Base-by-base conservation (phyloP, 169 alveolate species). In the Eimeria maxima region DNA sequence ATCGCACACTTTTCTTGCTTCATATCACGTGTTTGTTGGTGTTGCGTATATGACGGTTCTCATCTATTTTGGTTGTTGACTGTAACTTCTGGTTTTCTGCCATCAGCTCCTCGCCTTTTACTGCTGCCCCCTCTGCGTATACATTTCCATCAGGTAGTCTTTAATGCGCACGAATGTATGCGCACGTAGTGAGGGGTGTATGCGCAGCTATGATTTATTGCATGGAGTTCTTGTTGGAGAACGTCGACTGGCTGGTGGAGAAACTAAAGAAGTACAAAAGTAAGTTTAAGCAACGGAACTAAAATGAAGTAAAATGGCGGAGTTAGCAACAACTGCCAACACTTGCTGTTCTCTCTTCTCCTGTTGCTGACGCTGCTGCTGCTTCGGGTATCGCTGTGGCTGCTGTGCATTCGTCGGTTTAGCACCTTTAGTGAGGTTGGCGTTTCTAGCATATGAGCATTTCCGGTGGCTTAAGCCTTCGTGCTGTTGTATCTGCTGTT, bases 191-290 rank as follows among this genome's bases (percentile, higher is more conserved):
- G 38, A 33, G 60, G 47, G 69, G 87, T 67, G 55, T 55, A 14
- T 89, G 55, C 29, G 73, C 90, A 96, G 98, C 99, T 11, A 92
- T 99, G 95, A 86, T 99, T 24, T 99, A 98, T 96, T 99, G 99
- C 90, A 98, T 99, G 99, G 99, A 99, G 92, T 99, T 98, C 95
- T 95, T 99, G 53, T 95, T 97, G 91, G 98, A 83, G 44, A 98
- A 99, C 93, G 87, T 98, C 90, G 99, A 98, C 93, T 99, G 99
- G 99, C 95, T 98, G 47, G 98, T 96, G 83, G 84, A 95, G 18
- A 95, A 81, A 53, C 80, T 67, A 87, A 89, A 27, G 67, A 33
- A 95, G 76, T 90, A 76, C 95, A 96, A 42, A 95, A 69, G 89
- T 95, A 97, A 20, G 96, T 95, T 20, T 81, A 93, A 44, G n/a